Conservation (phyloP, 306 rosid species). For the Delonix regia region DNA sequence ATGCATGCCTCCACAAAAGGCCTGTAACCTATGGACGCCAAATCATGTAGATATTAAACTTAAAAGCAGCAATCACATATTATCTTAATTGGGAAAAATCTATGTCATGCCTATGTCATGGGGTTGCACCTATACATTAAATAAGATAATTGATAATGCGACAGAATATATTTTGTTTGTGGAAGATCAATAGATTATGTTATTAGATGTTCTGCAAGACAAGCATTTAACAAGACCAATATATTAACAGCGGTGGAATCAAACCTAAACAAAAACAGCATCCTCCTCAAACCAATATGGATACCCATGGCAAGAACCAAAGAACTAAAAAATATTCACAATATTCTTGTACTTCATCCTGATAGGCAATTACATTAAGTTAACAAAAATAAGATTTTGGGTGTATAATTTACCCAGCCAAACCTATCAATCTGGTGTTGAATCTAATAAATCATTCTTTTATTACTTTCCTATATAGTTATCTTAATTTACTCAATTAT, state of each 20-base stretch:
- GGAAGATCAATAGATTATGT: not conserved
- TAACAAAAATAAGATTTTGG: constrained; percentile 8
- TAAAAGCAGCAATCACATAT: not conserved
- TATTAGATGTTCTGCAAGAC: not conserved
- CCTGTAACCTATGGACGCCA: constrained; percentile 65
- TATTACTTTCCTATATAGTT: not conserved
- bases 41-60: constrained; percentile 26
- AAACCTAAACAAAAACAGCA: not conserved
- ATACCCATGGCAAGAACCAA: no score
- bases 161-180: not conserved
- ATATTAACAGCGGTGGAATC: not conserved
- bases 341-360: not conserved
- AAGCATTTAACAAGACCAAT: not conserved
- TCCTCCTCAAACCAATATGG: not conserved
- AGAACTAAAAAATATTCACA: not conserved
- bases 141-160: not conserved
- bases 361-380: not conserved
- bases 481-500: no score
- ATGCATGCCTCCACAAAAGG: constrained; percentile 98
- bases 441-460: not conserved
- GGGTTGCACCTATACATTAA: not conserved
- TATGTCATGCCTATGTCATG: not conserved
- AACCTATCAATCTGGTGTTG: not conserved
- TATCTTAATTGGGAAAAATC: constrained; percentile 30
- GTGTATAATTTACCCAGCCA: not conserved